phyloP scores from a whole-genome alignment of 306 rosid species.

The Canavalia gladiata region DNA sequence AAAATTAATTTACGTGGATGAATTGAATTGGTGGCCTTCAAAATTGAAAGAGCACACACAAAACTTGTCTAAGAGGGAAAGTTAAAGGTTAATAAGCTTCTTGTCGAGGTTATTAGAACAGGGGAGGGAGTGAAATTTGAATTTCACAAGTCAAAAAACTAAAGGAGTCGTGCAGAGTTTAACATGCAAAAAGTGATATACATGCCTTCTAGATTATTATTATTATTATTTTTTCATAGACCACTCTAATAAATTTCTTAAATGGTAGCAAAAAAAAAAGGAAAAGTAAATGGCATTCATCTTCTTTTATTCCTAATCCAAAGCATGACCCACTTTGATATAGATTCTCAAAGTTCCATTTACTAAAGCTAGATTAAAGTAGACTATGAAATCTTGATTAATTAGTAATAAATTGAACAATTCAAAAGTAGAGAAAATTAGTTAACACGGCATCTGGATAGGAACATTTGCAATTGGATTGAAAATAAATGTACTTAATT shows the following conservation, averaged over 20 bases:
- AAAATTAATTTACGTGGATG: constrained; percentile 1
- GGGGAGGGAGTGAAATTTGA: constrained; percentile 1
- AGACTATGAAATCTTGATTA: neutral
- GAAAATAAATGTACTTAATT: neutral
- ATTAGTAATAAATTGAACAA: neutral
- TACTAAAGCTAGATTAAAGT: constrained; percentile 19
- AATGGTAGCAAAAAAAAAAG: neutral
- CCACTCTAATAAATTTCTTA: neutral
- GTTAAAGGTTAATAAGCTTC: neutral
- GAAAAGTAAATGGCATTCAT: neutral
- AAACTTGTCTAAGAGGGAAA: constrained; percentile 23
- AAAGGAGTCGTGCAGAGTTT: constrained; percentile 27
- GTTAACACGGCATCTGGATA: constrained; percentile 10
- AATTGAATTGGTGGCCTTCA: constrained; percentile 22
- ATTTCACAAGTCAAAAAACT: constrained; percentile 37
- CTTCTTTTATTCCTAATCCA: neutral
- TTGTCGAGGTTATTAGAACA: neutral
- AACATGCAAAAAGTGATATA: constrained; percentile 24
- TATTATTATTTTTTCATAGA: neutral
- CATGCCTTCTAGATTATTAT: constrained; percentile 16
- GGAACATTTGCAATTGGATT: constrained; percentile 1
- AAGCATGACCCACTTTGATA: constrained; percentile 30
- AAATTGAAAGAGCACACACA: neutral
- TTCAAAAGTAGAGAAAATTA: constrained; percentile 13
- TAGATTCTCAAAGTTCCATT: neutral